Base-by-base conservation (phyloP, 441 rosid genomes). In the Geranium incanum region DNA sequence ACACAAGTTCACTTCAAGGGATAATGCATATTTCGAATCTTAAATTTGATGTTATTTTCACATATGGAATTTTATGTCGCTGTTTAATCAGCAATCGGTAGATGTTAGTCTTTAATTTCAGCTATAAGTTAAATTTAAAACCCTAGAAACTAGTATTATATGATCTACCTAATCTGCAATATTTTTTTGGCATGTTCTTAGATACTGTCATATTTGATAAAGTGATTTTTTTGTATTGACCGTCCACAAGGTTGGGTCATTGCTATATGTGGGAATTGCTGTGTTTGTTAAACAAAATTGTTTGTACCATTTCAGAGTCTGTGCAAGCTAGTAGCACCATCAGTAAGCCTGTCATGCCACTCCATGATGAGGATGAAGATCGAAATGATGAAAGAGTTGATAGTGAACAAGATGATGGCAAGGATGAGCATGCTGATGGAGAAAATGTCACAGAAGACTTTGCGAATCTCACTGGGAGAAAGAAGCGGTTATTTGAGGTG, bases 381-480 rank as follows among this genome's bases (percentile, higher is more conserved):
- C 64, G 76, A 11, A 76, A 66, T 67, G 73, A 60, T 76, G 85
- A 72, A 67, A 82, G 73, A 67, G 82, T 84, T 3, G 85, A 78
- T 72, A 71, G 67, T 50, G 91, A 84, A 41, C 78, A 81, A 48
- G 77, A 75, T 16, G 85, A 84, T 0, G 82, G 71, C 67, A 84
- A 78, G 36, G 76, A 81, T 55, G 83, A 78, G 57, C 79, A 65
- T 3, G 68, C 75, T 7, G 77, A 62, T 60, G 80, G 80, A 71
- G 88, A 85, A 64, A 72, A 73, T 62, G 75, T 77, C 66, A 82
- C 81, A 67, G 93, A 43, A 72, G 95, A 90, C 55, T 66, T 83
- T 64, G 75, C 86, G 2, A 79, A 90, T 15, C 97, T 95, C 78
- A 87, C 98, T 0, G 97, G 97, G 66, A 89, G 96, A 80, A 84